Evolutionary conservation across 192 early-diverging fungal species (phyloP).

Genomic region (Entomortierella parvispora): DNA sequence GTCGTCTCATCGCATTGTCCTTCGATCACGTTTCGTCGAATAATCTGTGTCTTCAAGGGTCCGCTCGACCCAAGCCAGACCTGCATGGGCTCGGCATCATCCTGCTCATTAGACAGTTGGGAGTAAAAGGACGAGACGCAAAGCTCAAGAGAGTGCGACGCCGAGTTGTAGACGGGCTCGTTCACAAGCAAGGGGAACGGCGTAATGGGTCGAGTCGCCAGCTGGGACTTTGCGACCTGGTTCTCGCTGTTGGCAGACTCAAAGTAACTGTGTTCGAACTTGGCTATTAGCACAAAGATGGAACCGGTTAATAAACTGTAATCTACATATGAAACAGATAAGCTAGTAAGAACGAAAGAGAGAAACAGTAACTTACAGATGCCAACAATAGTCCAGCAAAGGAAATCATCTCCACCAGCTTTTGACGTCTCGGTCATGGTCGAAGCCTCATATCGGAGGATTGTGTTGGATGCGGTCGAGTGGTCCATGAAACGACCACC

Average conservation of each 20-base stretch:
- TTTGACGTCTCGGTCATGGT: constrained; percentile 31
- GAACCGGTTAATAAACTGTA: no score
- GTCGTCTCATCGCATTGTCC: constrained; percentile 7
- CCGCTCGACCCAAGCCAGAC: constrained; percentile 56
- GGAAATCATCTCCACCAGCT: constrained; percentile 69
- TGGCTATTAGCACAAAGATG: constrained; percentile 13
- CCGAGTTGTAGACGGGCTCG: constrained; percentile 31
- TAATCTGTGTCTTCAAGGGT: constrained; percentile 24
- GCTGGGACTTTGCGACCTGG: neutral
- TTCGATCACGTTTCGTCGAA: neutral
- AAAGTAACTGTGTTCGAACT: constrained; percentile 32
- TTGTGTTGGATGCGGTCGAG: constrained; percentile 27
- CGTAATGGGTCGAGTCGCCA: constrained; percentile 11
- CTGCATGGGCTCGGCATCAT: constrained; percentile 22
- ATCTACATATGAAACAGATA: no score
- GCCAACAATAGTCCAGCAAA: constrained; percentile 89
- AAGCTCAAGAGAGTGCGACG: constrained; percentile 42
- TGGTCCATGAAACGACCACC: constrained; percentile 48
- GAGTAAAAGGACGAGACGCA: constrained; percentile 38
- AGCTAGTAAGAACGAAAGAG: neutral
- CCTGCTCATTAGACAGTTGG: constrained; percentile 3
- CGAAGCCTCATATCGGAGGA: constrained; percentile 29
- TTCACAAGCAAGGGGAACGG: constrained; percentile 34
- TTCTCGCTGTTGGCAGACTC: neutral
- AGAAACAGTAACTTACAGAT: constrained; percentile 76